Conservation (phyloP, 2,329 filamentous ascomycete genomes). For the Scortechinia acanthostroma region DNA sequence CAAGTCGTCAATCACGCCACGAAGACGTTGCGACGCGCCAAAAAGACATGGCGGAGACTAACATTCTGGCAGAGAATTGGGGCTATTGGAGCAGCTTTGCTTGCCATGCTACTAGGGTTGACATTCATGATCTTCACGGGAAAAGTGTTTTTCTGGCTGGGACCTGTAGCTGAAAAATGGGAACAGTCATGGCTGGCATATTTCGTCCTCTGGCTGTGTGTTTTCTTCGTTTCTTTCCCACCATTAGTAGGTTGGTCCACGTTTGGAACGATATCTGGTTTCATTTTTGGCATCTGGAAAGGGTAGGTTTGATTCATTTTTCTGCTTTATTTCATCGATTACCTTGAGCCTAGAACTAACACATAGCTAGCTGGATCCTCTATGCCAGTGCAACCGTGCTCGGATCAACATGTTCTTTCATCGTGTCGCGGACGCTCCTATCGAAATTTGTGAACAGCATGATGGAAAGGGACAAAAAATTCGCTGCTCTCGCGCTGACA, state of each 20-base stretch:
- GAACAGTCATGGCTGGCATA: constrained; percentile 46
- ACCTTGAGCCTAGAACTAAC: constrained; percentile 4
- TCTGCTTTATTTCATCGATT: neutral
- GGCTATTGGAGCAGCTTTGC: neutral
- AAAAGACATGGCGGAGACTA: neutral
- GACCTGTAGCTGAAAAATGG: constrained; percentile 51
- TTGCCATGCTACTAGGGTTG: constrained; percentile 24
- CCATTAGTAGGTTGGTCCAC: constrained; percentile 58
- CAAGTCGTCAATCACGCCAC: neutral
- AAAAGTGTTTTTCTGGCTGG: constrained; percentile 45
- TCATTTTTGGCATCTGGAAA: constrained; percentile 57
- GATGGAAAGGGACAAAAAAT: constrained; percentile 52
- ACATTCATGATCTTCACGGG: constrained; percentile 52
- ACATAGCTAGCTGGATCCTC: constrained; percentile 46
- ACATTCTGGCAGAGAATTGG: neutral
- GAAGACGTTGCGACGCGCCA: neutral
- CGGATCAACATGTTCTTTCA: constrained; percentile 51
- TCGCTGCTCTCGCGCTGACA: constrained; percentile 52
- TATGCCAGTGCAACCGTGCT: constrained; percentile 48
- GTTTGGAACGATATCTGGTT: constrained; percentile 52
- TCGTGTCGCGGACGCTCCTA: constrained; percentile 48
- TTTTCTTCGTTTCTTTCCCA: constrained; percentile 57
- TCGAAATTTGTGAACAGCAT: constrained; percentile 48
- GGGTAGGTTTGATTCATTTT: constrained; percentile 31
- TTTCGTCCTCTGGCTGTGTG: constrained; percentile 51